Evolutionary conservation across 2,329 filamentous ascomycete genomes (phyloP), one percentile per base, ranked within the genome.

Genomic region (Apiospora kogelbergensis): DNA sequence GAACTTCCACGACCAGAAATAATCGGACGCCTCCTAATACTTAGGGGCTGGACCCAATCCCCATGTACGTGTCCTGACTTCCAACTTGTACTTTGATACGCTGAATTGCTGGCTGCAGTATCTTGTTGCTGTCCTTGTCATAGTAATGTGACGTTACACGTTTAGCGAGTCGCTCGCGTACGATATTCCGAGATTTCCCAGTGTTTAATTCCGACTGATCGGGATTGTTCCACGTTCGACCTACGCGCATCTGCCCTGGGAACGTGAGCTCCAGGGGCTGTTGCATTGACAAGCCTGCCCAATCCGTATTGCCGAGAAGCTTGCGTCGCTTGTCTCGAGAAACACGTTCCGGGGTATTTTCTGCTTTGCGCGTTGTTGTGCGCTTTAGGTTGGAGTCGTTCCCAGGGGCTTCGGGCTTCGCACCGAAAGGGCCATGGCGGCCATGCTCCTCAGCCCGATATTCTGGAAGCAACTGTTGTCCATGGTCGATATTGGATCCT

Each of bases 51-150:
- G 42, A 46, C 5, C 10, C 44, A 13, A 33, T 41, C 10, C 65
- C 44, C 13, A 22, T 46, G 26, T 24, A 53, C 20, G 77, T 78
- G 64, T 79, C 77, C 67, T 78, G 77, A 48, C 76, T 80, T 10
- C 80, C 81, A 60, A 83, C 76, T 37, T 74, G 77, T 33, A 83
- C 76, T 53, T 66, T 78, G 26, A 81, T 68, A 37, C 30, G 65
- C 42, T 46, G 40, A 2, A n/a, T 4, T 15, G 26, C 22, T n/a
- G 44, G 44, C 66, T 63, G 24, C 40, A 66, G 22, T 20, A 64
- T 33, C 65, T 17, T 41, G 11, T 40, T 30, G 24, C 30, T 42
- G 10, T 46, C 7, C 3, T n/a, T 22, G 10, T 37, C 44, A 37
- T 2, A 15, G 30, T 17, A 30, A 41, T 20, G 20, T 33, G 30